Percentiles rank a stretch among this genome's conserved stretches.
Conservation (phyloP, 2,329 filamentous ascomycete genomes). For the Bipolaris sorokiniana region DNA sequence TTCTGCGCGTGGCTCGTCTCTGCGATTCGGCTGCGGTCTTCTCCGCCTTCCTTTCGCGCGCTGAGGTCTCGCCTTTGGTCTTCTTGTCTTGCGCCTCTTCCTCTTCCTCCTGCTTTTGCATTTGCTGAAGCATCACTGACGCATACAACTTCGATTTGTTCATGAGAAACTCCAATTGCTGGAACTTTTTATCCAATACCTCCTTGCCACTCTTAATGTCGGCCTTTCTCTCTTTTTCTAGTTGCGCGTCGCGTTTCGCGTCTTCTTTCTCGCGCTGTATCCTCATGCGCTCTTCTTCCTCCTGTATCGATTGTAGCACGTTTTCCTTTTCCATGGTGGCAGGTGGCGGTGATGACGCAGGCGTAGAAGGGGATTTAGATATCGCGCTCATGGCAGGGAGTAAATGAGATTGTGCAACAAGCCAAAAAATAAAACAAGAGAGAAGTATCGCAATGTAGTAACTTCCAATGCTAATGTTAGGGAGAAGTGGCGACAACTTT, state of each 20-base stretch:
- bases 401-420: conserved; percentile 25
- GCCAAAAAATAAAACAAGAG: background rate
- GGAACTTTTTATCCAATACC: conserved; percentile 58
- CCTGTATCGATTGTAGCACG: conserved; percentile 51
- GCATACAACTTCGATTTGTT: conserved; percentile 57
- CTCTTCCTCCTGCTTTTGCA: conserved; percentile 59
- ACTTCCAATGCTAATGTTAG: conserved; percentile 8
- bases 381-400: conserved; percentile 29
- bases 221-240: conserved; percentile 54
- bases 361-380: conserved; percentile 36
- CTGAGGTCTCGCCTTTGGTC: conserved; percentile 53
- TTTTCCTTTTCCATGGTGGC: conserved; percentile 36
- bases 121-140: conserved; percentile 59
- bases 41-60: conserved; percentile 56
- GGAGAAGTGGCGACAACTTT: conserved; percentile 16
- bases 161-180: conserved; percentile 59
- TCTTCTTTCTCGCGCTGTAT: conserved; percentile 52
- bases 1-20: conserved; percentile 53
- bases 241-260: conserved; percentile 51
- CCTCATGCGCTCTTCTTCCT: conserved; percentile 56
- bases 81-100: conserved; percentile 55
- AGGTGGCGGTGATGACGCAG: conserved; percentile 44
- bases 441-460: background rate
- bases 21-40: conserved; percentile 54
- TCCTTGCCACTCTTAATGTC: conserved; percentile 55